phyloP scores from a whole-genome alignment of 257 asterid genomes.

The Paulownia fortunei region DNA sequence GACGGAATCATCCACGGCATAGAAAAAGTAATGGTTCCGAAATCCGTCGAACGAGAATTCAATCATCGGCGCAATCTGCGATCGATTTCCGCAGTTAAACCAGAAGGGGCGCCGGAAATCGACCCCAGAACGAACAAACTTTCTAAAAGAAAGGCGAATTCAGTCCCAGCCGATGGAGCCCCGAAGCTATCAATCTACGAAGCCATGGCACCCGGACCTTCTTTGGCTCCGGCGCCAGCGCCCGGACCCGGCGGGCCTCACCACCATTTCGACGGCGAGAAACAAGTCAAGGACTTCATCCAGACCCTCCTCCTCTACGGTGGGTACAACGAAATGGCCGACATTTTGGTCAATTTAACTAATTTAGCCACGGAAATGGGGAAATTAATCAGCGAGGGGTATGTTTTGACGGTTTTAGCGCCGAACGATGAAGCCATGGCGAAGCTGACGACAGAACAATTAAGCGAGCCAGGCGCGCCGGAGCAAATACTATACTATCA shows the following conservation, averaged over 20 bases:
- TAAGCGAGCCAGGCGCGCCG: slow-evolving; percentile 66
- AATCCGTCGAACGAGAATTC: slow-evolving; percentile 58
- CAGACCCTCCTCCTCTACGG: slow-evolving; percentile 59
- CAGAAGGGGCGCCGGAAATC: slow-evolving; percentile 60
- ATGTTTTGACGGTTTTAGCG: slow-evolving; percentile 57
- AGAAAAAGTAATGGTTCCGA: slow-evolving; percentile 50
- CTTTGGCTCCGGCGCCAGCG: slow-evolving; percentile 64
- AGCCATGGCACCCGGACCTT: slow-evolving; percentile 62
- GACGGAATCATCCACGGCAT: slow-evolving; percentile 67
- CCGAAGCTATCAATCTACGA: slow-evolving; percentile 47
- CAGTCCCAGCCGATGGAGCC: slow-evolving; percentile 40
- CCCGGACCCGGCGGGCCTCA: slow-evolving; percentile 68
- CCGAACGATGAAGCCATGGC: slow-evolving; percentile 75
- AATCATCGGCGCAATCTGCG: slow-evolving; percentile 49
- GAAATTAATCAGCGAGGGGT: slow-evolving; percentile 60
- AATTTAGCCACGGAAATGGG: slow-evolving; percentile 67
- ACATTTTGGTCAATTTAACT: slow-evolving; percentile 59
- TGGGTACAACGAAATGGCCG: slow-evolving; percentile 68
- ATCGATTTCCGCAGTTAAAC: slow-evolving; percentile 57
- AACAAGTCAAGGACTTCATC: slow-evolving; percentile 64
- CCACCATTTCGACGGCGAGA: slow-evolving; percentile 64
- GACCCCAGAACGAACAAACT: slow-evolving; percentile 54
- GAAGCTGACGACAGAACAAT: slow-evolving; percentile 52
- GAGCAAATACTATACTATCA: slow-evolving; percentile 67
- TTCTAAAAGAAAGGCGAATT: slow-evolving; percentile 21